Percentiles rank a stretch among this genome's conserved stretches.
Conservation (phyloP, 2,329 filamentous ascomycete genomes). For the Fusarium sp. region DNA sequence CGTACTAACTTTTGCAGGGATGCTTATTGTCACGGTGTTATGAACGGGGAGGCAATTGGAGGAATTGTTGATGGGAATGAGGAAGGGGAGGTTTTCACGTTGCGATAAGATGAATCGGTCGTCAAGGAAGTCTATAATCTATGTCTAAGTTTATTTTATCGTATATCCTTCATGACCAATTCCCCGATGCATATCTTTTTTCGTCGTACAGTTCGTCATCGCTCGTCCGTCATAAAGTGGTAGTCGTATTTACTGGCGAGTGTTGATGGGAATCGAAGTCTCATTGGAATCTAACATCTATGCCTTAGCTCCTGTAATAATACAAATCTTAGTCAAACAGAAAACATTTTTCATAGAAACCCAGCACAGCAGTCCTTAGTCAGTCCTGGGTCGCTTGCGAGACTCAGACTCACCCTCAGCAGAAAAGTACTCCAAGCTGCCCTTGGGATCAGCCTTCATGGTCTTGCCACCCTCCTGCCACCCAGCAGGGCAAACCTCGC, state of each 20-base stretch:
- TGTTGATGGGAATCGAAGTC: constrained; percentile 33
- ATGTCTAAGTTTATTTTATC: constrained; percentile 18
- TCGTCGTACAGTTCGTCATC: constrained; percentile 22
- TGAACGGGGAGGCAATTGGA: constrained; percentile 27
- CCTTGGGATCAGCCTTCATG: constrained; percentile 65
- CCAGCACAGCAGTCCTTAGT: neutral
- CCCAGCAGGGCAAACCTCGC: constrained; percentile 73
- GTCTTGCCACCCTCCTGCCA: constrained; percentile 60
- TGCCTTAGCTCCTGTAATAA: constrained; percentile 36
- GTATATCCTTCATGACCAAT: constrained; percentile 12
- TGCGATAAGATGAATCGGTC: neutral
- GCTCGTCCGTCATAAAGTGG: constrained; percentile 14
- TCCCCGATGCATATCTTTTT: neutral
- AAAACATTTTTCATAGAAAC: too few species aligned
- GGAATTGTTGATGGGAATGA: neutral
- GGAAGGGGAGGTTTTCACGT: neutral
- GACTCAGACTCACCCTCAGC: constrained; percentile 44
- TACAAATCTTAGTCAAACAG: constrained; percentile 25
- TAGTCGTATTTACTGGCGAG: constrained; percentile 15
- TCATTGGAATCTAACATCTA: constrained; percentile 37
- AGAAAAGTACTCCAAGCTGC: constrained; percentile 61
- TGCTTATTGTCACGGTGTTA: constrained; percentile 36
- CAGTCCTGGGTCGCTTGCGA: constrained; percentile 35
- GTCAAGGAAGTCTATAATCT: constrained; percentile 31
- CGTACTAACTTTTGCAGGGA: constrained; percentile 24